These are phyloP conservation scores for Ascosphaera acerosa DNA, from an alignment of 2,329 filamentous ascomycete genomes.

Conservation along the genomic window DNA sequence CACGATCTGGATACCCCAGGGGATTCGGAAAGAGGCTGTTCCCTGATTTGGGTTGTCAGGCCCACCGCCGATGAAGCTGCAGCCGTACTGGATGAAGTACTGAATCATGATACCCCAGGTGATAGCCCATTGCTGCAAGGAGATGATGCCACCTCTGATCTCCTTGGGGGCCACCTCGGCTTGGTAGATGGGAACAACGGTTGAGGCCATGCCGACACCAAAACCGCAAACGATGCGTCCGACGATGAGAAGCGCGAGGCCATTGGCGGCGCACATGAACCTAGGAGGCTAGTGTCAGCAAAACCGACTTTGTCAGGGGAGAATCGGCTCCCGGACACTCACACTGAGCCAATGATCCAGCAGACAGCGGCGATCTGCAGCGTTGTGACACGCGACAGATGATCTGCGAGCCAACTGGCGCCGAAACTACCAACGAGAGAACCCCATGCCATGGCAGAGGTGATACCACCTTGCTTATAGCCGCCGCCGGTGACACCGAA, in stretches of 20 bases:
- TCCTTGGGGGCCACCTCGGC: slow-evolving; percentile 17
- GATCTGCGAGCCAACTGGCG: not conserved
- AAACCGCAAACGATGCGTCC: slow-evolving; percentile 20
- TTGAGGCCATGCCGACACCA: slow-evolving; percentile 18
- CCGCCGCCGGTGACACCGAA: not conserved
- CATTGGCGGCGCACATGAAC: slow-evolving; percentile 7
- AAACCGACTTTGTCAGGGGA: slow-evolving; percentile 7
- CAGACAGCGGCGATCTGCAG: slow-evolving; percentile 1
- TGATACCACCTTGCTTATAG: slow-evolving; percentile 1
- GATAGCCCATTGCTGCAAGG: slow-evolving; percentile 20
- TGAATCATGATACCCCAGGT: slow-evolving; percentile 22
- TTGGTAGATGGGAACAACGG: slow-evolving; percentile 19
- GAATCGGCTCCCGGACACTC: not conserved
- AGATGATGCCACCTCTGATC: slow-evolving; percentile 18
- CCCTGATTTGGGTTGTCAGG: slow-evolving; percentile 7
- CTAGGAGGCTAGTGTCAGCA: too few relatives aligned
- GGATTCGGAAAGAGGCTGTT: slow-evolving; percentile 33
- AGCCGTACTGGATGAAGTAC: slow-evolving; percentile 25
- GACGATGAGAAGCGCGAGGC: slow-evolving; percentile 12
- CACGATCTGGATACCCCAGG: slow-evolving; percentile 39
- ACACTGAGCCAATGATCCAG: slow-evolving; percentile 1
- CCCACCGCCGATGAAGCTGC: slow-evolving; percentile 16
- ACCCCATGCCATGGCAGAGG: slow-evolving; percentile 1
- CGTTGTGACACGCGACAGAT: not conserved
- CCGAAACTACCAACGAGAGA: not conserved